Percentiles rank a stretch among this genome's conserved stretches.
Evolutionary conservation across 306 rosid genomes (phyloP).

Genomic region (Ochetophila trinervis): DNA sequence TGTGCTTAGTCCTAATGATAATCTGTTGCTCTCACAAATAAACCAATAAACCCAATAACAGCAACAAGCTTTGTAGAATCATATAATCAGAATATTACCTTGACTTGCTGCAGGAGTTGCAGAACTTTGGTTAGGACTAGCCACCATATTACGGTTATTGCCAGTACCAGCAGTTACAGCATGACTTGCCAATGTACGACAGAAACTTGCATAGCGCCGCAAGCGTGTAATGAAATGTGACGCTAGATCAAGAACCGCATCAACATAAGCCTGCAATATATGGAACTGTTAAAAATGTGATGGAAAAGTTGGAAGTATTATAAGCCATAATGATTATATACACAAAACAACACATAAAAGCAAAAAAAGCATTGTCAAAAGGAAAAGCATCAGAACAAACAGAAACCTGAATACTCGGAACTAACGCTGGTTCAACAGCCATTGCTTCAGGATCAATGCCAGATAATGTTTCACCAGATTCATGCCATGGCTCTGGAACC

Average conservation of each 20-base stretch:
- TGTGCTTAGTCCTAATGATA: background rate
- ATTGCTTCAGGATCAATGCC: slow-evolving; percentile 82
- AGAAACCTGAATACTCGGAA: slow-evolving; percentile 76
- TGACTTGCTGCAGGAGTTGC: slow-evolving; percentile 86
- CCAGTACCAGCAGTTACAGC: slow-evolving; percentile 92
- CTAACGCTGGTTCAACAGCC: slow-evolving; percentile 86
- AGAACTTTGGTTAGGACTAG: slow-evolving; percentile 90
- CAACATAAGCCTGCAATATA: slow-evolving; percentile 86
- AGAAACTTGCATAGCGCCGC: slow-evolving; percentile 98
- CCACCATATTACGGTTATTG: slow-evolving; percentile 82
- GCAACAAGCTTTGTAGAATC: background rate
- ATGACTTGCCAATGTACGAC: slow-evolving; percentile 98
- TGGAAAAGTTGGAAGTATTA: slow-evolving; percentile 4
- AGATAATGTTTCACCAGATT: slow-evolving; percentile 68
- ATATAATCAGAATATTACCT: slow-evolving; percentile 35
- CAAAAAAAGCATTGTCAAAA: background rate
- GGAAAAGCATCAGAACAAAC: slow-evolving; percentile 14
- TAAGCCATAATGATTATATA: background rate
- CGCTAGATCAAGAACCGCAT: slow-evolving; percentile 96
- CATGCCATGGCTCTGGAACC: slow-evolving; percentile 88
- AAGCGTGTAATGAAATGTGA: slow-evolving; percentile 96
- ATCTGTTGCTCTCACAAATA: background rate
- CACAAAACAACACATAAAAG: too few relatives aligned
- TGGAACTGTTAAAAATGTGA: slow-evolving; percentile 18
- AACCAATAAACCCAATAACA: slow-evolving; percentile 1